Percentiles rank a stretch among this genome's conserved stretches.
phyloP scores from a whole-genome alignment of 306 rosid genomes.

The Potentilla sterilis region DNA sequence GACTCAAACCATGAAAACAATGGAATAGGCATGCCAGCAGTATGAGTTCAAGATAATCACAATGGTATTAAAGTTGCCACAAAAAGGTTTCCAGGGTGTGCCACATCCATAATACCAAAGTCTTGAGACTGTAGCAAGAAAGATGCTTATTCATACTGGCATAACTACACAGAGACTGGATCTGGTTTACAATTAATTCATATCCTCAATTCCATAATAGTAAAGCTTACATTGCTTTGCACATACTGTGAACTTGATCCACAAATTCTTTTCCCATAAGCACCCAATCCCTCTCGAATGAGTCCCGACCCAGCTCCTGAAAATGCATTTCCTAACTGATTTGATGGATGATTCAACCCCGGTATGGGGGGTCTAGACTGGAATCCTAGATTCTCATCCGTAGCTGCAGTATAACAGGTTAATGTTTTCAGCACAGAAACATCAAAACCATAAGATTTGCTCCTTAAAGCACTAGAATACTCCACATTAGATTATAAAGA shows the following conservation, averaged over 20 bases:
- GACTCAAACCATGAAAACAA: not conserved
- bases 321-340: constrained; percentile 56
- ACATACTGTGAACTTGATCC: constrained; percentile 76
- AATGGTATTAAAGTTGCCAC: not conserved
- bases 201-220: not conserved
- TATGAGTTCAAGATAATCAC: not conserved
- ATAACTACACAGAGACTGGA: not conserved
- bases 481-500: not conserved
- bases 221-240: constrained; percentile 62
- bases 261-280: constrained; percentile 57
- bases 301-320: constrained; percentile 63
- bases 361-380: not conserved
- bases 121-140: not conserved
- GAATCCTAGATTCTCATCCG: constrained; percentile 11
- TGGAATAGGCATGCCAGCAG: not conserved
- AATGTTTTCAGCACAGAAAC: not conserved
- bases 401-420: not conserved
- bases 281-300: constrained; percentile 64
- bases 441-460: not conserved
- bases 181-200: not conserved
- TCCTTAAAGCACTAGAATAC: not conserved
- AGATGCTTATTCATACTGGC: not conserved
- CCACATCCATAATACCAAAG: not conserved
- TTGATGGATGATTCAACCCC: constrained; percentile 1
- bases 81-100: not conserved